Base-by-base conservation (phyloP, 257 asterid species). In the Nicotiana otophora region DNA sequence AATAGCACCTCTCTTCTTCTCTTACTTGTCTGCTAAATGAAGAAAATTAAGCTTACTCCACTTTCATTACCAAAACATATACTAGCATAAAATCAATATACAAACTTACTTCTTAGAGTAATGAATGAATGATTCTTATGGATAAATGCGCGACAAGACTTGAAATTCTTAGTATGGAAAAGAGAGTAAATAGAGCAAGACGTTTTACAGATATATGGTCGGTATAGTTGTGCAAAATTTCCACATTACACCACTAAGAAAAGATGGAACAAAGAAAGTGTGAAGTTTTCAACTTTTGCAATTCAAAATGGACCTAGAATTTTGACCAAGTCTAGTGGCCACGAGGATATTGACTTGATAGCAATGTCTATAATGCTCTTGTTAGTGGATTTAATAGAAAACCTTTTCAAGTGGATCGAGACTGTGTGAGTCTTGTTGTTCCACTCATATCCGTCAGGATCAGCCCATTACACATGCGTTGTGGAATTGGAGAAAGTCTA, bases 261-360 rank as follows among this genome's bases (percentile, higher is more conserved):
- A 74, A 26, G 16, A 28, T 7, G 9, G 62, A 48, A n/a, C 26
- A 48, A 74, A 74, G 75, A 33, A 46, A 74, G 63, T 15, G 80
- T 15, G 63, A 48, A 74, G 28, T 74, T 58, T 19, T 28, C 63
- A 58, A 19, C 26, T 19, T 19, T 17, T 74, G 10, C 63, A 74
- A 74, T 48, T 26, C 42, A 48, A 48, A 74, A 74, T 74, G 30
- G 78, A 20, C 78, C 51, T 23, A 1, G 26, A 74, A 26, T 75
- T 26, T 75, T 14, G 1, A 28, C 8, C 39, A 23, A 19, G 69
- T 26, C 0, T 62, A 64, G n/a, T n/a, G n/a, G n/a, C n/a, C n/a
- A n/a, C n/a, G n/a, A n/a, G n/a, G n/a, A 6, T 28, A 75, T 75
- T 51, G 80, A 75, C 80, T 75, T 51, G 80, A 75, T 75, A 75